These are phyloP conservation scores for Alternaria alternata DNA, from an alignment of 2,329 filamentous ascomycete genomes.

Conservation along the genomic window DNA sequence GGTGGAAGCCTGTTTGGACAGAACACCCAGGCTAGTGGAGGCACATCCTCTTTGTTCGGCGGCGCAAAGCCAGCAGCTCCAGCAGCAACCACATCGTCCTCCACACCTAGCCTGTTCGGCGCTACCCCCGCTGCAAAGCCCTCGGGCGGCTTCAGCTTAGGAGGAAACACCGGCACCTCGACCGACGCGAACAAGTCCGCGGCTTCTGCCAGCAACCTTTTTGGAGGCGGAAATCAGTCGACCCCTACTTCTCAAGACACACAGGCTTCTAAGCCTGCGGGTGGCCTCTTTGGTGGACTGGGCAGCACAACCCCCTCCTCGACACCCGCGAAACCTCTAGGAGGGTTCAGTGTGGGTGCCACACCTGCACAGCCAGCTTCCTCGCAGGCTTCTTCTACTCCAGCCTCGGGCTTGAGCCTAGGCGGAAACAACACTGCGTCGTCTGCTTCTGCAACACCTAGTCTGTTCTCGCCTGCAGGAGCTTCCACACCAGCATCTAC, in stretches of 20 bases:
- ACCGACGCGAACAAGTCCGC: slow-evolving; percentile 45
- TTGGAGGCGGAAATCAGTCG: slow-evolving; percentile 33
- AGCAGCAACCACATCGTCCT: slow-evolving; percentile 34
- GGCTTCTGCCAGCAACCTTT: slow-evolving; percentile 31
- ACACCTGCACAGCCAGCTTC: slow-evolving; percentile 34
- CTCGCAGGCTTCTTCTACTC: slow-evolving; percentile 31
- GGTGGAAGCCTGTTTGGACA: slow-evolving; percentile 41
- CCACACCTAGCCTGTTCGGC: slow-evolving; percentile 41
- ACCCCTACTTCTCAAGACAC: slow-evolving; percentile 41
- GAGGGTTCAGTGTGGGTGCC: slow-evolving; percentile 37
- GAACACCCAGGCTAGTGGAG: slow-evolving; percentile 20
- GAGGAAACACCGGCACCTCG: slow-evolving; percentile 36
- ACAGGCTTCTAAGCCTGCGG: slow-evolving; percentile 43
- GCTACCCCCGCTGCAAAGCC: slow-evolving; percentile 35
- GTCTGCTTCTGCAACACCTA: slow-evolving; percentile 33
- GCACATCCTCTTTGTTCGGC: slow-evolving; percentile 26
- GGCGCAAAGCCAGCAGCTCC: slow-evolving; percentile 36
- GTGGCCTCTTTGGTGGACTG: slow-evolving; percentile 35
- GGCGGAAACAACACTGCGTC: slow-evolving; percentile 33
- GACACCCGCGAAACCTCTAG: slow-evolving; percentile 40
- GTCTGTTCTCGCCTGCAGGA: slow-evolving; percentile 31
- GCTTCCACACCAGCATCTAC: slow-evolving; percentile 21
- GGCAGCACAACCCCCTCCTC: slow-evolving; percentile 41
- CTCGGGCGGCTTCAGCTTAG: slow-evolving; percentile 26
- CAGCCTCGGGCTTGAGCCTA: slow-evolving; percentile 26